These are phyloP conservation scores for Pisolithus sp. DNA, from an alignment of 768 basidiomycete species.

Conservation along the genomic window DNA sequence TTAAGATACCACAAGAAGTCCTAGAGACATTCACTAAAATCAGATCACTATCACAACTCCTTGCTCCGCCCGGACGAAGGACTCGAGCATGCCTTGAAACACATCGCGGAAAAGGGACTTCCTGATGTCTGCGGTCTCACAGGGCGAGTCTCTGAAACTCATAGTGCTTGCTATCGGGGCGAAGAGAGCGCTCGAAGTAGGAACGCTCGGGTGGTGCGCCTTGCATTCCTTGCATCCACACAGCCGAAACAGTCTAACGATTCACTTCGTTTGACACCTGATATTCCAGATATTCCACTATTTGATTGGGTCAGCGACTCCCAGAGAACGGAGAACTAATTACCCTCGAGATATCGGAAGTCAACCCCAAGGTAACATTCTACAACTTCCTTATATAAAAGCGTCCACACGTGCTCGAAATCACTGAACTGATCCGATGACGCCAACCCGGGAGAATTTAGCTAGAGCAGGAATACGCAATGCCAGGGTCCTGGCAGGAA, in stretches of 20 bases:
- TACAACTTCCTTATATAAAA: background rate
- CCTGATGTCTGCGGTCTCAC: constrained; percentile 45
- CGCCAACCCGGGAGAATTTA: constrained; percentile 43
- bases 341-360: constrained; percentile 41
- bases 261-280: background rate
- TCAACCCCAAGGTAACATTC: constrained; percentile 38
- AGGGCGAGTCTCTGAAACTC: constrained; percentile 41
- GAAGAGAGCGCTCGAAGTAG: constrained; percentile 29
- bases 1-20: no score
- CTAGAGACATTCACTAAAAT: no score
- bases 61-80: constrained; percentile 38
- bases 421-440: no score
- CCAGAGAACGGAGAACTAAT: constrained; percentile 44
- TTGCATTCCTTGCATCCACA: background rate
- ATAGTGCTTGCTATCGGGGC: no score
- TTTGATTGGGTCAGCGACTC: constrained; percentile 32
- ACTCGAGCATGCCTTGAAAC: constrained; percentile 36
- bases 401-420: background rate
- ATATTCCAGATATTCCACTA: constrained; percentile 28
- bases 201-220: constrained; percentile 50
- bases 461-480: constrained; percentile 46
- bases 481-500: constrained; percentile 45
- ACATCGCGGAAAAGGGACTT: constrained; percentile 39
- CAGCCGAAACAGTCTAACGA: no score
- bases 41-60: constrained; percentile 43